Conservation (phyloP, 2,329 filamentous ascomycete species). For the Aspergillus sp. region DNA sequence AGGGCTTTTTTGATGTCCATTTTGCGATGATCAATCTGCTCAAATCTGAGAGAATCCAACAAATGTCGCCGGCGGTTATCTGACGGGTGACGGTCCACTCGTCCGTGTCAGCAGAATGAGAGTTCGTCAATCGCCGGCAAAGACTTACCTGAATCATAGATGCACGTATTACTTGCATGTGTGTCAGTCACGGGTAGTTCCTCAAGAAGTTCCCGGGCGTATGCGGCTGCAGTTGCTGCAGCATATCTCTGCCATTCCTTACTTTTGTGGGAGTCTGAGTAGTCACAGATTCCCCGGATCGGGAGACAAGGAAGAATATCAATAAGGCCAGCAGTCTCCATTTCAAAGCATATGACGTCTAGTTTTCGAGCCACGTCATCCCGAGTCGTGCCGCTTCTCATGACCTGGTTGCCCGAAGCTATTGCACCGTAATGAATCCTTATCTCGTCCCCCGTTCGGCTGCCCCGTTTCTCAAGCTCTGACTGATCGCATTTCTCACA, state of each 20-base stretch:
- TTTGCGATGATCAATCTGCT: not conserved
- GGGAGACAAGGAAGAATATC: constrained; percentile 35
- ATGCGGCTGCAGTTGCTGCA: constrained; percentile 29
- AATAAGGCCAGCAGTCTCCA: constrained; percentile 28
- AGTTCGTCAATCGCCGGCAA: not conserved
- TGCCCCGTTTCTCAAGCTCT: not conserved
- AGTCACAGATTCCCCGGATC: constrained; percentile 43
- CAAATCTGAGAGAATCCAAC: not conserved
- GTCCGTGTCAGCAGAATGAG: not conserved
- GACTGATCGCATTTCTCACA: constrained; percentile 2
- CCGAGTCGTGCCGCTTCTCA: constrained; percentile 15
- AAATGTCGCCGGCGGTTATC: not conserved
- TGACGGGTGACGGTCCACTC: not conserved
- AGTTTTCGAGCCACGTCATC: constrained; percentile 5
- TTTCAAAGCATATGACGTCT: constrained; percentile 28
- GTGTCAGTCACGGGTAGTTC: not conserved
- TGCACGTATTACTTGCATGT: too few species aligned
- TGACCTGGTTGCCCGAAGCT: constrained; percentile 24
- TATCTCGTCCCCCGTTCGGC: not conserved
- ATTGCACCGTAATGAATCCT: constrained; percentile 24
- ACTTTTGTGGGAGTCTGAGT: constrained; percentile 40
- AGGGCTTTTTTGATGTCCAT: not conserved
- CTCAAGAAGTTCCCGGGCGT: constrained; percentile 17
- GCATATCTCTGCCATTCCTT: constrained; percentile 39
- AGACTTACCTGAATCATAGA: not conserved